A percentile compares a stretch with the other conserved stretches of the same genome.
Conservation (phyloP, 768 basidiomycete species). For the Agrocybe praecox region DNA sequence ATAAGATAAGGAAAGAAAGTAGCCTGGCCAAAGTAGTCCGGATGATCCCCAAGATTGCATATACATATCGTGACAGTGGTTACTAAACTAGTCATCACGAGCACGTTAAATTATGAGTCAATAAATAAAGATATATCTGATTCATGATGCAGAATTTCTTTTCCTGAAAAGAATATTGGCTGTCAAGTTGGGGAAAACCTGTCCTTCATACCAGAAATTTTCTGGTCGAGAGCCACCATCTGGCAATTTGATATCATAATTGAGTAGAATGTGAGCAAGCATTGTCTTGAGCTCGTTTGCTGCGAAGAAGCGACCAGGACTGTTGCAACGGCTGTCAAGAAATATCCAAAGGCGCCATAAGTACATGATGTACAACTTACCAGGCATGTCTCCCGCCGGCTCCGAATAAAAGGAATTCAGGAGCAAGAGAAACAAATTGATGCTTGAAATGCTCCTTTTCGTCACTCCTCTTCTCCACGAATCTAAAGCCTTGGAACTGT, state of each 20-base stretch:
- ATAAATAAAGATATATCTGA: too few relatives aligned
- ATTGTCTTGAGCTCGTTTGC: conserved; percentile 29
- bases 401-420: conserved; percentile 33
- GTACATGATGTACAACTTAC: background rate
- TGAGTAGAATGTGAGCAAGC: conserved; percentile 42
- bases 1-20: too few relatives aligned
- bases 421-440: conserved; percentile 26
- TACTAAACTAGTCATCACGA: too few relatives aligned
- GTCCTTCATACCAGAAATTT: conserved; percentile 20
- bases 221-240: conserved; percentile 24
- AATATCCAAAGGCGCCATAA: too few relatives aligned
- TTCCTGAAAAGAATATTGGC: conserved; percentile 10
- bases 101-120: too few relatives aligned
- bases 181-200: conserved; percentile 3
- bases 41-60: too few relatives aligned
- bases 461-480: conserved; percentile 27
- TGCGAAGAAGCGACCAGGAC: conserved; percentile 46
- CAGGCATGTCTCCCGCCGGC: conserved; percentile 37
- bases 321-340: too few relatives aligned
- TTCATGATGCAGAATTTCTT: background rate
- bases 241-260: conserved; percentile 41
- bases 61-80: too few relatives aligned
- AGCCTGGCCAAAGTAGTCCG: too few relatives aligned
- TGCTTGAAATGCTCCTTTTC: conserved; percentile 16
- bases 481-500: conserved; percentile 45